Conservation (phyloP, 371 early-diverging fungal species). For the Entomophthora muscae region DNA sequence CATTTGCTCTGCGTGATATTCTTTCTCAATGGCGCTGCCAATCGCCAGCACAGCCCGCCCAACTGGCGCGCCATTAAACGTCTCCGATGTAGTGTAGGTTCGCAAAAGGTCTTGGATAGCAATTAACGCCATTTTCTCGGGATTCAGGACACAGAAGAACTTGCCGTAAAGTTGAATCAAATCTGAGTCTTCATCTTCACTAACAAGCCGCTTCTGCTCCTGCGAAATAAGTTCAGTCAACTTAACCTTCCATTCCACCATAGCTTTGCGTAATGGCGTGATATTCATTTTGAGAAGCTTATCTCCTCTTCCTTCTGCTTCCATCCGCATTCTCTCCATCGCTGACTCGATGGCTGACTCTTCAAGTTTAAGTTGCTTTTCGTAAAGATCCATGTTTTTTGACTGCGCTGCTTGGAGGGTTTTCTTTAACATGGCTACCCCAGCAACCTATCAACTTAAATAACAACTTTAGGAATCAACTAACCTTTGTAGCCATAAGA, state of each 20-base stretch:
- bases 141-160: constrained; percentile 46
- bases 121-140: constrained; percentile 66
- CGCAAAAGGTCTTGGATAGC: constrained; percentile 67
- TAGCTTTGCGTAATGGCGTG: constrained; percentile 28
- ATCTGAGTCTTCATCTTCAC: constrained; percentile 14
- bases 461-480: neutral
- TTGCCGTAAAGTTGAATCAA: constrained; percentile 36
- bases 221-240: constrained; percentile 40
- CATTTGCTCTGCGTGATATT: constrained; percentile 63
- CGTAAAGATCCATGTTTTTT: constrained; percentile 37
- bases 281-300: constrained; percentile 28
- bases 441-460: constrained; percentile 20
- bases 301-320: constrained; percentile 32
- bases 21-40: constrained; percentile 64
- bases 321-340: constrained; percentile 43
- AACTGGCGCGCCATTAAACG: constrained; percentile 41
- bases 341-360: constrained; percentile 66
- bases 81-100: constrained; percentile 32
- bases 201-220: constrained; percentile 33
- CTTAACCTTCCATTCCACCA: constrained; percentile 60
- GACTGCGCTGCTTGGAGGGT: constrained; percentile 37
- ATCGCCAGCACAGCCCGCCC: constrained; percentile 42
- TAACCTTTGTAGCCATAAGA: constrained; percentile 2
- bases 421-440: constrained; percentile 57
- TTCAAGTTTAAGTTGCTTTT: constrained; percentile 70